Evolutionary conservation across 495 filamentous ascomycete species (phyloP).

Genomic region (Astrocystis sublimbata): DNA sequence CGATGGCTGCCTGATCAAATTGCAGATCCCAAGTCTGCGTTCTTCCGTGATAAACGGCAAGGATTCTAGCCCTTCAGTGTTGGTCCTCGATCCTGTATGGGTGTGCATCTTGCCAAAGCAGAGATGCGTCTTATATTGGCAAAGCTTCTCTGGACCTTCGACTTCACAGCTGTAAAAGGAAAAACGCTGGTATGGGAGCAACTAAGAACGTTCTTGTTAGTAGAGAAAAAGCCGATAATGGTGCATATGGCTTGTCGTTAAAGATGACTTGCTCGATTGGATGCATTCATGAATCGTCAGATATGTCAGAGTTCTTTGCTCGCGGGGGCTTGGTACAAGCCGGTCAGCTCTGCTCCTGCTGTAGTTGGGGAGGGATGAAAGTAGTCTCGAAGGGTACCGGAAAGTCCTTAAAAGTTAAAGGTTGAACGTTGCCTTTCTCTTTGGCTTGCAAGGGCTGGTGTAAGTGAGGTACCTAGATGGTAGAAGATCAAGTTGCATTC

Average conservation of each 20-base stretch:
- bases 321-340: too few relatives aligned
- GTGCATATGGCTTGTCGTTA: slow-evolving; percentile 21
- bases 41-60: slow-evolving; percentile 30
- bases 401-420: too few relatives aligned
- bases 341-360: too few relatives aligned
- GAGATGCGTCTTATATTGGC: slow-evolving; percentile 56
- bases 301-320: too few relatives aligned
- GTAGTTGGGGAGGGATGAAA: too few relatives aligned
- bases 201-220: slow-evolving; percentile 41
- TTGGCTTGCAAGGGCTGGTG: too few relatives aligned
- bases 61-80: slow-evolving; percentile 40
- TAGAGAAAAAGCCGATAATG: slow-evolving; percentile 28
- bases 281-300: too few relatives aligned
- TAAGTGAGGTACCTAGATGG: too few relatives aligned
- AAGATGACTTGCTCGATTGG: too few relatives aligned
- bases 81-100: slow-evolving; percentile 43
- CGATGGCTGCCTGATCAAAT: slow-evolving; percentile 49
- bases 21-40: slow-evolving; percentile 25
- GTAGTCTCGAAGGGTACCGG: too few relatives aligned
- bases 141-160: slow-evolving; percentile 55
- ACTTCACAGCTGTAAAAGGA: slow-evolving; percentile 42
- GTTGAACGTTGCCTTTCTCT: too few relatives aligned
- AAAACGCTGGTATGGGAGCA: slow-evolving; percentile 38
- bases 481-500: too few relatives aligned
- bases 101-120: slow-evolving; percentile 49